Base-by-base conservation (phyloP, 441 rosid species). In the Isatis lusitanica region DNA sequence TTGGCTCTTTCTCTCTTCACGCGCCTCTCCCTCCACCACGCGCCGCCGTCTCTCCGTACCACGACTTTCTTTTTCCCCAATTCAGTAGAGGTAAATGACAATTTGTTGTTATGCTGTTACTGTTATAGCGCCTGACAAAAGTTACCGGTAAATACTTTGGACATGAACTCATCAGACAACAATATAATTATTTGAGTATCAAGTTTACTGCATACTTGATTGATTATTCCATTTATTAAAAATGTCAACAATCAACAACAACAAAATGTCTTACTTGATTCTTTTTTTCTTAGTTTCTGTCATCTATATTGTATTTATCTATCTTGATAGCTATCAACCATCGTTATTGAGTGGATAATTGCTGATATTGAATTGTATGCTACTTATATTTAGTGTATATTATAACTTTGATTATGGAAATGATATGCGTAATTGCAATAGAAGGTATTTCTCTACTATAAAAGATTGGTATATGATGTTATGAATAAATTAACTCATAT, bases 1-100 rank as follows among this genome's bases (percentile, higher is more conserved):
- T 21, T 21, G 24, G 24, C 24, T 21, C 24, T 21, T 17, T 55
- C 8, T 26, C 30, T 31, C 38, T 18, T 56, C 80, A 77, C 80
- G 77, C 81, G 73, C 80, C 53, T 46, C 51, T 67, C 57, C 9
- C 42, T 4, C 55, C 47, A 5, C 68, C 0, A 78, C 74, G 77
- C 81, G 81, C 81, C 81, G 6, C 81, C 81, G 74, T 72, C 50
- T 61, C 69, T 64, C 76, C 72, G 76, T 50, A 76, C 75, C 53
- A 69, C 69, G 55, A 33, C 17, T 70, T 15, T 1, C 30, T 7
- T 35, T 35, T 35, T 5, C 8, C 7, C 6, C 28, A 43, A 5
- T 5, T 5, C 5, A n/a, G 9, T 21, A 4, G 9, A 9, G 13
- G 24, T 21, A 52, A 51, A 9, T 50, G 31, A 10, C 33, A 52